A percentile compares a stretch with the other conserved stretches of the same genome.
phyloP scores from a whole-genome alignment of 805 yeast genomes.

The Saccharomycopsis babjevae region DNA sequence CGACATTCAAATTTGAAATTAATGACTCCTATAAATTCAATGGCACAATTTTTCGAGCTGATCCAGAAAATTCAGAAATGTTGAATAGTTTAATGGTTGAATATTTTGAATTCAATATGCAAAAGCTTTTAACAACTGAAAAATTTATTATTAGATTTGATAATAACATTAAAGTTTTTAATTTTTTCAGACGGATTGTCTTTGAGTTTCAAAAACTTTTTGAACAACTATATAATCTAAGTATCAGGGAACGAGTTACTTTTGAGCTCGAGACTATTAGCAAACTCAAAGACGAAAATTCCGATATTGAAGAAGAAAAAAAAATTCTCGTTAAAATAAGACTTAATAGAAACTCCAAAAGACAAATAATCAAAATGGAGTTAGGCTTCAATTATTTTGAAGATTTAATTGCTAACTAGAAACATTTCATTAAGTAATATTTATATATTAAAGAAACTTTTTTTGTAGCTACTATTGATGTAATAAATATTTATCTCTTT shows the following conservation, averaged over 20 bases:
- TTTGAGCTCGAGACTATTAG: background rate
- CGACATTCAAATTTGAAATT: conserved; percentile 6
- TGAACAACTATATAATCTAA: conserved; percentile 11
- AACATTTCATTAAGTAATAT: no score
- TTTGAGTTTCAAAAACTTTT: background rate
- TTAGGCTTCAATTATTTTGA: background rate
- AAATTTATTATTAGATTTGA: background rate
- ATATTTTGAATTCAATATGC: conserved; percentile 4
- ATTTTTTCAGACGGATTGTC: conserved; percentile 1
- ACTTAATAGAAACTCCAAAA: background rate
- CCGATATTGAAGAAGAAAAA: background rate
- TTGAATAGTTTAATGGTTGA: conserved; percentile 4
- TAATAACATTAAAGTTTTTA: conserved; percentile 2
- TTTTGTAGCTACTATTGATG: background rate
- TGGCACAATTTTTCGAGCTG: background rate
- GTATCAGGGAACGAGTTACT: conserved; percentile 6
- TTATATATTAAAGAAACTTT: background rate
- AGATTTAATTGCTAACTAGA: background rate
- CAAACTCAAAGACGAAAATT: background rate
- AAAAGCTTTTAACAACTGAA: background rate
- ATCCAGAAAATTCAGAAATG: background rate
- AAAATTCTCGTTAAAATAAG: background rate
- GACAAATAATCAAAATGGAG: background rate
- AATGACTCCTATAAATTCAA: conserved; percentile 11
- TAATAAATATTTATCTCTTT: no score